Conservation (phyloP, 495 filamentous ascomycete genomes). For the Mytilinidion resinicola region DNA sequence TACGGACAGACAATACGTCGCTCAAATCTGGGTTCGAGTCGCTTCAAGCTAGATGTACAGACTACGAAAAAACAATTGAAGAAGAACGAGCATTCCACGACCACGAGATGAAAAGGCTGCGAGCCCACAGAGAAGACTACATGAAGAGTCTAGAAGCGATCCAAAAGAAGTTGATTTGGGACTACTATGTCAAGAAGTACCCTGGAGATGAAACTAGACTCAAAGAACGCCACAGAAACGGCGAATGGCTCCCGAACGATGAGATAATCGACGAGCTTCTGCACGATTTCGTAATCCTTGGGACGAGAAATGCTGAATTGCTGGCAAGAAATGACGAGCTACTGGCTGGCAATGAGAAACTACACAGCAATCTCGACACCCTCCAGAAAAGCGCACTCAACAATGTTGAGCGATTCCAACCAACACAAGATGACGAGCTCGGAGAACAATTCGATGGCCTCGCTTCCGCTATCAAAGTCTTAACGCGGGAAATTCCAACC, state of each 20-base stretch:
- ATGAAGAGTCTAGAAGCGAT: neutral
- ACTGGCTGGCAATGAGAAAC: neutral
- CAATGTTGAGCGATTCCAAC: conserved; percentile 1
- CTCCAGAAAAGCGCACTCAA: conserved; percentile 6
- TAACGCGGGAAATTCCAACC: conserved; percentile 1
- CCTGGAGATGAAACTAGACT: neutral
- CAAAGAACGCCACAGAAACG: neutral
- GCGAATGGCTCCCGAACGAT: neutral
- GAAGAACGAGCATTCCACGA: neutral
- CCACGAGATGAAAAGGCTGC: neutral
- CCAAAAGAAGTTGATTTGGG: neutral
- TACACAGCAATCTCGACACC: neutral
- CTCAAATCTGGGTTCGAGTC: too few relatives aligned
- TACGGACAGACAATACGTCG: too few relatives aligned
- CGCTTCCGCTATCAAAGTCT: conserved; percentile 7
- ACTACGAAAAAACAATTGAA: neutral
- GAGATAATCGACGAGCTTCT: neutral
- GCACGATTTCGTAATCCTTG: neutral
- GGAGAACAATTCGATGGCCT: neutral
- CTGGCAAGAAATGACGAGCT: neutral
- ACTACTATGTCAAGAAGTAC: neutral
- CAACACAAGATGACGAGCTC: conserved; percentile 7
- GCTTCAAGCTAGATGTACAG: too few relatives aligned
- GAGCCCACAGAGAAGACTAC: neutral
- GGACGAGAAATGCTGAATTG: neutral